These are phyloP conservation scores for Populus euphratica DNA, from an alignment of 345 rosid genomes.

Conservation along the genomic window DNA sequence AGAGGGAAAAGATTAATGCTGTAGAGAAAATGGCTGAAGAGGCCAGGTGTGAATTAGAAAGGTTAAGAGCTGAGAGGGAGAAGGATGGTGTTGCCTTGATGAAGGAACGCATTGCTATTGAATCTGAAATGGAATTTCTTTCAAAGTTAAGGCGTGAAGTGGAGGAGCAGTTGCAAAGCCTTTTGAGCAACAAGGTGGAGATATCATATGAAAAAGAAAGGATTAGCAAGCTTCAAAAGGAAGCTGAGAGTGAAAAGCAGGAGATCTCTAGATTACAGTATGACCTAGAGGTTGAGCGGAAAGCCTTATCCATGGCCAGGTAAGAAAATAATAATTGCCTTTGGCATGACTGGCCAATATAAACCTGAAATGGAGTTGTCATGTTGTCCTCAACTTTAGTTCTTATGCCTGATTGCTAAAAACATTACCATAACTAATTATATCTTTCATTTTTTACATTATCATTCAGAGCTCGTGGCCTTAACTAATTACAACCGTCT, in stretches of 20 bases:
- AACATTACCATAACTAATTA: neutral
- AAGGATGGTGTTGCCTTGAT: constrained; percentile 55
- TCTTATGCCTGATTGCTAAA: neutral
- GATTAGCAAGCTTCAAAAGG: constrained; percentile 51
- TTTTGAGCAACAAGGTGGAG: constrained; percentile 64
- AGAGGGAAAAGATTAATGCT: constrained; percentile 64
- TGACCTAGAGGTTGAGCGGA: constrained; percentile 79
- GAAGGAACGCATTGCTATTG: constrained; percentile 63
- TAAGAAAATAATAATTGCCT: constrained; percentile 20
- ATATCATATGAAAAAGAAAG: constrained; percentile 78
- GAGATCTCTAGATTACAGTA: constrained; percentile 64
- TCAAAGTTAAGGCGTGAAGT: constrained; percentile 61
- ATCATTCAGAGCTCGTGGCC: too few relatives aligned
- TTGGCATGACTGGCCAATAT: neutral
- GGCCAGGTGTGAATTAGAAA: constrained; percentile 62
- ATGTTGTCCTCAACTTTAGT: neutral
- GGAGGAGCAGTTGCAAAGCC: constrained; percentile 69
- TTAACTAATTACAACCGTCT: neutral
- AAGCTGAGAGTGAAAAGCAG: constrained; percentile 68
- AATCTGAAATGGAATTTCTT: constrained; percentile 80
- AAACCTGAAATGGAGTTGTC: neutral
- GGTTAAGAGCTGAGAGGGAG: constrained; percentile 64
- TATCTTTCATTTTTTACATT: too few relatives aligned
- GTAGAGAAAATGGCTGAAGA: constrained; percentile 84
- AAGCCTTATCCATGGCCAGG: constrained; percentile 91